These are phyloP conservation scores for Apium graveolens DNA, from an alignment of 129 eudicot genomes.

Conservation along the genomic window DNA sequence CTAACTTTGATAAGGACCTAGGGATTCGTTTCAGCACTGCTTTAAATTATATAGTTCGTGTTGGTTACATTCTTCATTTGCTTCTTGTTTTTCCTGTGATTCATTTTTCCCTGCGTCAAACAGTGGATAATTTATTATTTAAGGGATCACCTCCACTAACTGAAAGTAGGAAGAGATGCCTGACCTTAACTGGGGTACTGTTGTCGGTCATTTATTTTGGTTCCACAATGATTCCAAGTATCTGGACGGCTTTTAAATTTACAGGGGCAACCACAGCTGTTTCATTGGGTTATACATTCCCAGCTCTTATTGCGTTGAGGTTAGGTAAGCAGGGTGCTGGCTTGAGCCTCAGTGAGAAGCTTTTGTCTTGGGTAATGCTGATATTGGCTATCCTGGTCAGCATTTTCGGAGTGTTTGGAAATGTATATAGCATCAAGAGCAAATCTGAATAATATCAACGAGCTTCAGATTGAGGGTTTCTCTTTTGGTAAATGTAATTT, in stretches of 20 bases:
- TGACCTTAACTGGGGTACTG: slow-evolving; percentile 49
- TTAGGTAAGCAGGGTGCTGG: slow-evolving; percentile 52
- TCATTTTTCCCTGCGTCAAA: slow-evolving; percentile 82
- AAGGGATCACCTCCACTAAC: slow-evolving; percentile 54
- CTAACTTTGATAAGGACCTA: slow-evolving; percentile 80
- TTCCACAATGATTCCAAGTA: slow-evolving; percentile 83
- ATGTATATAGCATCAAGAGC: slow-evolving; percentile 56
- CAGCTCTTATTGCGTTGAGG: slow-evolving; percentile 78
- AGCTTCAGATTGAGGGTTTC: slow-evolving; percentile 2
- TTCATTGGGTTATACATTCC: slow-evolving; percentile 84
- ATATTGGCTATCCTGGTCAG: slow-evolving; percentile 68
- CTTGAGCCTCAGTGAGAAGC: slow-evolving; percentile 50
- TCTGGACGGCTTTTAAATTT: slow-evolving; percentile 96
- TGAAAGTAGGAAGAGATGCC: slow-evolving; percentile 75
- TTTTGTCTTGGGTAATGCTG: slow-evolving; percentile 74
- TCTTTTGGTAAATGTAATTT: slow-evolving; percentile 14
- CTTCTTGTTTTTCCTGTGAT: slow-evolving; percentile 88
- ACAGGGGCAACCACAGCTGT: slow-evolving; percentile 99
- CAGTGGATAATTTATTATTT: slow-evolving; percentile 66
- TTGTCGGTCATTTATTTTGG: slow-evolving; percentile 59
- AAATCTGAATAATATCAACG: slow-evolving; percentile 27
- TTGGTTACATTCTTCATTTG: slow-evolving; percentile 82
- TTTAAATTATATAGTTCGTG: slow-evolving; percentile 70
- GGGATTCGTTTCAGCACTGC: slow-evolving; percentile 76
- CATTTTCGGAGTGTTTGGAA: slow-evolving; percentile 71